These are phyloP conservation scores for Fusarium chaquense DNA, from an alignment of 2,329 filamentous ascomycete genomes.

Conservation along the genomic window DNA sequence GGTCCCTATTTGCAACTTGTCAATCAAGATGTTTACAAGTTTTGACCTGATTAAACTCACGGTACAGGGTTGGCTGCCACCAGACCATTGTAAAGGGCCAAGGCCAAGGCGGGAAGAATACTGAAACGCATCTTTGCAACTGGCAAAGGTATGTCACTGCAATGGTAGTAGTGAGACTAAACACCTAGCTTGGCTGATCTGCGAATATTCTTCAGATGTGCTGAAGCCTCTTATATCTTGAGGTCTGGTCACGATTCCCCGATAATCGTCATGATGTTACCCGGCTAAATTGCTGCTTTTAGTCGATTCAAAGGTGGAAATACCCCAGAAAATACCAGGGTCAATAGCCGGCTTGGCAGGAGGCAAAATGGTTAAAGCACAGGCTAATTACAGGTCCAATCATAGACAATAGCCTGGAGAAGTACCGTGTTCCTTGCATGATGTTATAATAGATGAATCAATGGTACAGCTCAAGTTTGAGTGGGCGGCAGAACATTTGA, in stretches of 20 bases:
- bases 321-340: slow-evolving; percentile 2
- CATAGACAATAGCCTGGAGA: too few relatives aligned
- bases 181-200: neutral
- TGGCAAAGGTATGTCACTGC: neutral
- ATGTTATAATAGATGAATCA: neutral
- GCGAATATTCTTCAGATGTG: rapidly evolving
- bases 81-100: slow-evolving; percentile 11
- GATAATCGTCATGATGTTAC: neutral
- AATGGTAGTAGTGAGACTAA: neutral
- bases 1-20: neutral
- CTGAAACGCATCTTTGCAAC: slow-evolving; percentile 25
- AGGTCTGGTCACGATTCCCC: neutral
- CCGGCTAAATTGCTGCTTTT: slow-evolving; percentile 10
- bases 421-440: slow-evolving; percentile 5
- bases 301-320: neutral
- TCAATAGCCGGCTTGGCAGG: slow-evolving; percentile 19
- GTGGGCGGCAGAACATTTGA: too few relatives aligned
- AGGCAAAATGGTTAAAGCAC: neutral
- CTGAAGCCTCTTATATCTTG: neutral
- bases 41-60: neutral
- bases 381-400: neutral
- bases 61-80: slow-evolving; percentile 15
- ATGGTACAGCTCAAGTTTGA: too few relatives aligned
- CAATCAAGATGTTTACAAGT: rapidly evolving
- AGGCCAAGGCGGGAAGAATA: slow-evolving; percentile 6